A percentile compares a stretch with the other conserved stretches of the same genome.
phyloP scores from a whole-genome alignment of 208 protist species.

The Naegleria gruberi region DNA sequence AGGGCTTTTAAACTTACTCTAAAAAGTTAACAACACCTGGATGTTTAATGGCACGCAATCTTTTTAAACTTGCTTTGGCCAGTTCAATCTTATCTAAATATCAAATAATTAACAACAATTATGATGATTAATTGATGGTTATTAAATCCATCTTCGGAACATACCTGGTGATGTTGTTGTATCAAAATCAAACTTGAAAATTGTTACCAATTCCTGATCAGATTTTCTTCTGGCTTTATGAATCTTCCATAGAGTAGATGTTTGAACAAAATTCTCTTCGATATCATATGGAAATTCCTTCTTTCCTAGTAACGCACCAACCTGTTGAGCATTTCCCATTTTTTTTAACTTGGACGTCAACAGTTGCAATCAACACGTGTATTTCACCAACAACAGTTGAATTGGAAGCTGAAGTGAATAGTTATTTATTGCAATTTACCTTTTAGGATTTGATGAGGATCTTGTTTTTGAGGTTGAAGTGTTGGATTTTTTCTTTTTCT shows the following conservation, averaged over 20 bases:
- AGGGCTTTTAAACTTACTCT: not conserved
- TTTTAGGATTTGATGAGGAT: not conserved
- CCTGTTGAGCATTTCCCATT: not conserved
- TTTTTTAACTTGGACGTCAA: not conserved
- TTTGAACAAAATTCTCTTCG: not conserved
- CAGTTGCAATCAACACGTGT: not conserved
- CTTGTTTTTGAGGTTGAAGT: not conserved
- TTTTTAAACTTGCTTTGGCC: not conserved
- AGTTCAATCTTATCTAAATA: not conserved
- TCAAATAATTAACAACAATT: too few species aligned
- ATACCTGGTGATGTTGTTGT: not conserved
- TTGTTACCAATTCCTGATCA: not conserved
- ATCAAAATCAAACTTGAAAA: not conserved
- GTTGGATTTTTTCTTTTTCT: too few species aligned
- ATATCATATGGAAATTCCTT: conserved; percentile 19
- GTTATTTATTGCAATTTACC: not conserved
- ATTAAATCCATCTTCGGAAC: too few species aligned
- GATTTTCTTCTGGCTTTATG: not conserved
- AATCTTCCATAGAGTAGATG: not conserved
- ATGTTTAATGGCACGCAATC: not conserved
- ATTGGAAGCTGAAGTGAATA: not conserved
- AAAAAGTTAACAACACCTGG: not conserved
- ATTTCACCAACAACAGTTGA: too few species aligned
- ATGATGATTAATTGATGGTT: too few species aligned
- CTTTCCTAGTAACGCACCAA: not conserved